Evolutionary conservation across 2,329 filamentous ascomycete genomes (phyloP), one percentile per base, ranked within the genome.

Genomic region (Plectosphaerella cucumerina): DNA sequence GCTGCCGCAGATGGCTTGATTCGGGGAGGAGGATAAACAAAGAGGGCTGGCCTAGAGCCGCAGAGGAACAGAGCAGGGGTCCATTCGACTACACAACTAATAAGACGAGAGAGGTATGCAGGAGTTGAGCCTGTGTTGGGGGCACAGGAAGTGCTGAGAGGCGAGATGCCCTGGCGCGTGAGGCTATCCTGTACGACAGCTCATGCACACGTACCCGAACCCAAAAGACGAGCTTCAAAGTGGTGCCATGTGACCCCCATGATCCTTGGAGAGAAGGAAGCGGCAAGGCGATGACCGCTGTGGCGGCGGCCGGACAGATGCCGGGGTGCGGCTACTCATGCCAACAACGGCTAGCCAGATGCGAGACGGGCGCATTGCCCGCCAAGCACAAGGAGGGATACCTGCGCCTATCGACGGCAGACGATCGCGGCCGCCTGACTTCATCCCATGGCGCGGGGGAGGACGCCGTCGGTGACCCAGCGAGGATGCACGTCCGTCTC

Each of bases 311-410:
- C 26, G 26, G 26, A 31, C 26, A 31, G 26, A 31, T 31, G 26
- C 26, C 26, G 6, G 35, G 53, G 10, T 20, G 50, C 53, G 53
- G 55, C 44, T 55, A 49, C 44, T 48, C 50, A 51, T 55, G 39
- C 55, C 53, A 51, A 53, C 47, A 51, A 53, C 49, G 53, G 53
- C 46, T 55, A 55, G 53, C 34, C 34, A 22, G 44, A 37, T 34
- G 39, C 43, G 50, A 49, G 31, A 52, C 52, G 26, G 26, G 26
- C 14, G 42, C 34, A 50, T 52, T 45, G n/a, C n/a, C 44, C 49
- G 47, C 50, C 52, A 54, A 52, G 44, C n/a, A n/a, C n/a, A n/a
- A n/a, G 44, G 20, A 44, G 48, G 41, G 26, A 31, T 31, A 31
- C 41, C 47, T 26, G 37, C 43, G 37, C 48, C 52, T 50, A 55